Conservation (phyloP, 345 rosid genomes). For the Euphorbia pulcherrima region DNA sequence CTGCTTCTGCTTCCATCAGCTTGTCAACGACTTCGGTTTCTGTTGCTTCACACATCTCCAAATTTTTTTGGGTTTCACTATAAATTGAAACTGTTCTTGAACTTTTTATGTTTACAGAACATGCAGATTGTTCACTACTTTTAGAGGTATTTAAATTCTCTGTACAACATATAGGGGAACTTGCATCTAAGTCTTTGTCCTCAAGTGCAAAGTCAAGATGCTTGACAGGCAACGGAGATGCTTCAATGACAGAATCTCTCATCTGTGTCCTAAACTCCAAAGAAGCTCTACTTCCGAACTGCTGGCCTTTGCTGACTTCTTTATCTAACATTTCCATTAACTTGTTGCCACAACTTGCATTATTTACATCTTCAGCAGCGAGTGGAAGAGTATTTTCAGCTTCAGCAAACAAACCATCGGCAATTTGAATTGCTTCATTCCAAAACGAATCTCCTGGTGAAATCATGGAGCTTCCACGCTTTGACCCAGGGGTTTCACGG, state of each 20-base stretch:
- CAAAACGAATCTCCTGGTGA: conserved; percentile 98
- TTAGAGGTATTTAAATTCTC: conserved; percentile 23
- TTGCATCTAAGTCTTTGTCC: conserved; percentile 47
- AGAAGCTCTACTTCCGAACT: conserved; percentile 32
- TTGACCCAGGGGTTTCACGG: conserved; percentile 61
- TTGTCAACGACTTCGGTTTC: conserved; percentile 20
- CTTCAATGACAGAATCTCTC: conserved; percentile 38
- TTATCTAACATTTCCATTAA: conserved; percentile 35
- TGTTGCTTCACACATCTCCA: conserved; percentile 30
- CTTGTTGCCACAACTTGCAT: conserved; percentile 31
- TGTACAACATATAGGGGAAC: conserved; percentile 19
- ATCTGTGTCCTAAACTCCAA: conserved; percentile 39
- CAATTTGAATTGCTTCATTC: conserved; percentile 91
- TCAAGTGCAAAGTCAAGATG: conserved; percentile 70
- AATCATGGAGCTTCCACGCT: conserved; percentile 76
- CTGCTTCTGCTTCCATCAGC: conserved; percentile 26
- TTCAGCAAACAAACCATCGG: conserved; percentile 67
- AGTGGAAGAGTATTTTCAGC: conserved; percentile 27
- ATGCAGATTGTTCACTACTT: conserved; percentile 35
- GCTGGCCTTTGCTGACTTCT: conserved; percentile 38
- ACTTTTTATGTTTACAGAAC: conserved; percentile 26
- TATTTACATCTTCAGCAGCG: conserved; percentile 27
- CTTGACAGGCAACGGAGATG: conserved; percentile 71
- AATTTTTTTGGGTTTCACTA: conserved; percentile 23
- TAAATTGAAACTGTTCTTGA: conserved; percentile 11